Conservation (phyloP, 2,329 filamentous ascomycete genomes). For the Microdochium paspali region DNA sequence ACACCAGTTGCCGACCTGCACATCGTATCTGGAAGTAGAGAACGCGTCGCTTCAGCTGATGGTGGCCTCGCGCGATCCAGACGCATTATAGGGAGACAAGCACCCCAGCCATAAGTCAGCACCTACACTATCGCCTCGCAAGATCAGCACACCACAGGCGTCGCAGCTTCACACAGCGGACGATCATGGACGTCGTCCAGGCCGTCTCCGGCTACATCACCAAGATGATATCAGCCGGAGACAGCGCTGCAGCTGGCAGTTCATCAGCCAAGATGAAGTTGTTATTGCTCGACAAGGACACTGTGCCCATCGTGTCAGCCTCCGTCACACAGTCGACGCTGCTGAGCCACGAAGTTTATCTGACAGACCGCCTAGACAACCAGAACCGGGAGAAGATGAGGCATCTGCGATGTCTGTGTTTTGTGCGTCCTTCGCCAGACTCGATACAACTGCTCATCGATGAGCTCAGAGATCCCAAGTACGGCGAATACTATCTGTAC, state of each 20-base stretch:
- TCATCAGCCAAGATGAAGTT: slow-evolving; percentile 96
- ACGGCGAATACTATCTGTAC: slow-evolving; percentile 94
- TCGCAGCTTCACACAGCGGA: slow-evolving; percentile 2
- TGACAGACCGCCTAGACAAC: slow-evolving; percentile 94
- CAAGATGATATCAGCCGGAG: slow-evolving; percentile 85
- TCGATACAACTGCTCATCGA: slow-evolving; percentile 92
- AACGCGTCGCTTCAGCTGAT: too few relatives aligned
- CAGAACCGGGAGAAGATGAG: slow-evolving; percentile 91
- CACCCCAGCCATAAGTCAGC: too few relatives aligned
- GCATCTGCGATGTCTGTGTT: slow-evolving; percentile 86
- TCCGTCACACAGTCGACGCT: slow-evolving; percentile 92
- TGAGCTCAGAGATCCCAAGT: slow-evolving; percentile 90
- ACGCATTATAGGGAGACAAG: too few relatives aligned
- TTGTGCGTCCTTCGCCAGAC: slow-evolving; percentile 83
- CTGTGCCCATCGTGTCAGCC: slow-evolving; percentile 86
- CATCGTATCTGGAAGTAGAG: too few relatives aligned
- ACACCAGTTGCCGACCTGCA: too few relatives aligned
- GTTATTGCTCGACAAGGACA: slow-evolving; percentile 84
- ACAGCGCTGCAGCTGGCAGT: slow-evolving; percentile 49
- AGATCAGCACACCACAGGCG: background rate
- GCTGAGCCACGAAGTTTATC: slow-evolving; percentile 93
- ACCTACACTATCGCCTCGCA: background rate
- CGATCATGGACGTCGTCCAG: slow-evolving; percentile 83
- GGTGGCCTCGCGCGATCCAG: too few relatives aligned
- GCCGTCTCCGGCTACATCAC: slow-evolving; percentile 90